Percentiles rank a stretch among this genome's conserved stretches.
Evolutionary conservation across 176 grass and related monocot species (phyloP).

Genomic region (Carex myosuroides): DNA sequence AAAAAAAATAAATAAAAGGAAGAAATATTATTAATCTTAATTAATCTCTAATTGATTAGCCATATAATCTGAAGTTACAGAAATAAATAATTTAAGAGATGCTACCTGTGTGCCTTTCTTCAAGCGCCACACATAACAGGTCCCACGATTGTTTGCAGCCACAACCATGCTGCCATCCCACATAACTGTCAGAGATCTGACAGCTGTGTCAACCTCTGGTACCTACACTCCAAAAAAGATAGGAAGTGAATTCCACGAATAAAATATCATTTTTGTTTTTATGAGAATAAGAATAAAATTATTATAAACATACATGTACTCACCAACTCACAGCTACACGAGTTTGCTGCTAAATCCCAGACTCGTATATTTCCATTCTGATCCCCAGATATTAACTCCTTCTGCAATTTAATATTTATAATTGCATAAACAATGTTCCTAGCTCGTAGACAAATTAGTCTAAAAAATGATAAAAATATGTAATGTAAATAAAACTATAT

Average conservation of each 20-base stretch:
- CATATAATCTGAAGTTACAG: neutral
- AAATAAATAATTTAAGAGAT: neutral
- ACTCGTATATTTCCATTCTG: slow-evolving; percentile 98
- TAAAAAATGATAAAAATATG: neutral
- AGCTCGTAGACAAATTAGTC: neutral
- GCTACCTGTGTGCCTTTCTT: slow-evolving; percentile 61
- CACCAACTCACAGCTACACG: slow-evolving; percentile 92
- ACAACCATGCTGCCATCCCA: slow-evolving; percentile 99
- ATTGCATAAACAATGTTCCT: neutral
- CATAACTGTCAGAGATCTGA: slow-evolving; percentile 78
- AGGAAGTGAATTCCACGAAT: neutral
- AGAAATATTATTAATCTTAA: neutral
- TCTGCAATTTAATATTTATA: slow-evolving; percentile 39
- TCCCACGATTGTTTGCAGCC: slow-evolving; percentile 87
- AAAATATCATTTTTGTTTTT: neutral
- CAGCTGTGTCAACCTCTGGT: slow-evolving; percentile 90
- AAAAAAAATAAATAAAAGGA: neutral
- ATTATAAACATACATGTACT: slow-evolving; percentile 20
- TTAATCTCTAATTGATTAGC: neutral
- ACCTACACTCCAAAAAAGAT: slow-evolving; percentile 30
- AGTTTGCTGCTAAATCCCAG: slow-evolving; percentile 94
- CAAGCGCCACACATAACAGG: slow-evolving; percentile 90
- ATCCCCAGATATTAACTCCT: slow-evolving; percentile 95
- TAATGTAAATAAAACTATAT: neutral
- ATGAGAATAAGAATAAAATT: neutral